Percentiles rank a stretch among this genome's conserved stretches.
These are phyloP conservation scores for Aspergillus cejpii DNA, from an alignment of 2,329 filamentous ascomycete genomes.

Conservation along the genomic window DNA sequence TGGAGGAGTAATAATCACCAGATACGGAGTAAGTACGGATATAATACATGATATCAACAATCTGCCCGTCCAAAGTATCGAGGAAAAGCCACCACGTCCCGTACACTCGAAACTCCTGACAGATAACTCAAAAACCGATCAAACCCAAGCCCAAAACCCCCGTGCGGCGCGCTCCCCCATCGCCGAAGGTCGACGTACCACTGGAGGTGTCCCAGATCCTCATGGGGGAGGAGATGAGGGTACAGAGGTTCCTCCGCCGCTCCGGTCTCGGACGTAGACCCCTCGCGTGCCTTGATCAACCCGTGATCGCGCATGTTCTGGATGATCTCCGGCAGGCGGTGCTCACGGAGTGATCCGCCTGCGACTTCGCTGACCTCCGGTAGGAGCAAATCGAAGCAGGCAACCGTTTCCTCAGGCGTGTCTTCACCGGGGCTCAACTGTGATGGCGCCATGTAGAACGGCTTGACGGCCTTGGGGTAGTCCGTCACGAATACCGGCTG, in stretches of 20 bases:
- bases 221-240: conserved; percentile 33
- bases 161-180: conserved; percentile 87
- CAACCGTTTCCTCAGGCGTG: conserved; percentile 53
- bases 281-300: conserved; percentile 41
- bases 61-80: conserved; percentile 55
- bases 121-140: conserved; percentile 81
- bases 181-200: conserved; percentile 87
- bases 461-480: conserved; percentile 83
- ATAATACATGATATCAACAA: conserved; percentile 34
- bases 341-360: conserved; percentile 83
- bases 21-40: no score
- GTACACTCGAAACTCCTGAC: conserved; percentile 70
- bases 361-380: conserved; percentile 81
- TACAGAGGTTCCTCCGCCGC: conserved; percentile 23
- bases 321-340: conserved; percentile 61
- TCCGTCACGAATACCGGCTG: conserved; percentile 83
- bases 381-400: conserved; percentile 85
- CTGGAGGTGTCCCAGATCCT: conserved; percentile 51
- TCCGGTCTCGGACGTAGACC: conserved; percentile 16
- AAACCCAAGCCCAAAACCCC: conserved; percentile 84
- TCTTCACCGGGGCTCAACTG: conserved; percentile 9
- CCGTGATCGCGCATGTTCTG: conserved; percentile 65
- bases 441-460: conserved; percentile 77
- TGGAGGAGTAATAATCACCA: no score
- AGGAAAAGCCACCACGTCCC: conserved; percentile 81